phyloP scores from a whole-genome alignment of 176 grass and related monocot genomes.

The Triticum timopheevii region DNA sequence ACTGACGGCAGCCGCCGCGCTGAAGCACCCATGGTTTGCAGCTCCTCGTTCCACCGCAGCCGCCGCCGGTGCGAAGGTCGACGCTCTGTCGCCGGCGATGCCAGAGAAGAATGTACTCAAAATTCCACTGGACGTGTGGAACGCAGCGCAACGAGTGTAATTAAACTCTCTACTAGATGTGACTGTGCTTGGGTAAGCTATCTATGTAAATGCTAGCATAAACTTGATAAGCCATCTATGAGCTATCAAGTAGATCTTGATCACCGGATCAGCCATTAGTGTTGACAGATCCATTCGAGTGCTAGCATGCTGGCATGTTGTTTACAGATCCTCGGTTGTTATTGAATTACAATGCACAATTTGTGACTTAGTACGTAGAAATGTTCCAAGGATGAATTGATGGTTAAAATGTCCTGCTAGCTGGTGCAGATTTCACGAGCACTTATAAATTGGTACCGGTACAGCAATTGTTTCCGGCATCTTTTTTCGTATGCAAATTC shows the following conservation, averaged over 20 bases:
- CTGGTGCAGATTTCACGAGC: too few relatives aligned
- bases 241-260: neutral
- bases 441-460: too few relatives aligned
- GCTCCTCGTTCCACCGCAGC: neutral
- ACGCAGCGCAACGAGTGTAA: neutral
- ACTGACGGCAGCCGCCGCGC: conserved; percentile 1
- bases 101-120: neutral
- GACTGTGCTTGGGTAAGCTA: neutral
- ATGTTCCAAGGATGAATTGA: too few relatives aligned
- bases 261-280: too few relatives aligned
- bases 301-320: too few relatives aligned
- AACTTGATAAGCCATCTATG: neutral
- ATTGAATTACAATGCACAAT: too few relatives aligned
- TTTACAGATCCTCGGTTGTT: too few relatives aligned
- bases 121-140: neutral
- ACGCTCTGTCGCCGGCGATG: neutral
- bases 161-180: neutral
- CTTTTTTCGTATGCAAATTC: too few relatives aligned
- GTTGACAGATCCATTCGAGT: neutral
- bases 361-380: too few relatives aligned
- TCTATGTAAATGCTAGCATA: neutral
- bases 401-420: too few relatives aligned
- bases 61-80: neutral
- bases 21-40: neutral
- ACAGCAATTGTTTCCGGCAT: too few relatives aligned